Conservation (phyloP, 495 filamentous ascomycete species). For the Podospora tetraspora region DNA sequence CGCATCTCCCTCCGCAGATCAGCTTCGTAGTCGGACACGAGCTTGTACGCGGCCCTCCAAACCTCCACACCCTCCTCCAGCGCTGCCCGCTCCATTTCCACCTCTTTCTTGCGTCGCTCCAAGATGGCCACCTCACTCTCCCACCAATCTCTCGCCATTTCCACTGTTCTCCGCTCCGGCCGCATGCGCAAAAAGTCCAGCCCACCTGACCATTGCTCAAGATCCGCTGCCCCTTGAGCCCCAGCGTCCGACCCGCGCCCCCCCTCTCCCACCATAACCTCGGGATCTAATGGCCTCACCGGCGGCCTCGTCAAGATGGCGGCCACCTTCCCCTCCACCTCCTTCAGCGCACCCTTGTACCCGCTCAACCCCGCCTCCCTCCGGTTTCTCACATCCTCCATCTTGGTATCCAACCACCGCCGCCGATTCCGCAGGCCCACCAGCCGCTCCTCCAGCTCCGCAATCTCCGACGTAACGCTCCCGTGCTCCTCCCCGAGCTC, state of each 20-base stretch:
- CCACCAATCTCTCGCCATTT: constrained; percentile 77
- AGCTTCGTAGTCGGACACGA: constrained; percentile 66
- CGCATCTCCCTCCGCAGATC: constrained; percentile 53
- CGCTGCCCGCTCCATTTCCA: constrained; percentile 65
- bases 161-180: constrained; percentile 63
- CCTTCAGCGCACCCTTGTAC: constrained; percentile 47
- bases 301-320: constrained; percentile 66
- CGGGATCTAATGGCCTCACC: constrained; percentile 37
- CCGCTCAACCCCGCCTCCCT: constrained; percentile 49
- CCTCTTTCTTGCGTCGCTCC: constrained; percentile 51
- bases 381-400: constrained; percentile 58
- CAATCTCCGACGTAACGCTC: constrained; percentile 55
- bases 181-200: constrained; percentile 53
- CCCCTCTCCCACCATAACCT: constrained; percentile 26
- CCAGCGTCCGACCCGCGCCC: not conserved
- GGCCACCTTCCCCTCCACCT: constrained; percentile 73
- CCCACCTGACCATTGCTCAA: constrained; percentile 25
- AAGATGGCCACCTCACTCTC: constrained; percentile 56
- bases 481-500: constrained; percentile 48
- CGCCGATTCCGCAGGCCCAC: constrained; percentile 60
- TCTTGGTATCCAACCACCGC: constrained; percentile 52
- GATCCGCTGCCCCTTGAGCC: constrained; percentile 22
- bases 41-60: constrained; percentile 65
- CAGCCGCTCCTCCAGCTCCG: constrained; percentile 56
- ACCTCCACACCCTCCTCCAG: constrained; percentile 77